Evolutionary conservation across 2,329 filamentous ascomycete species (phyloP), one percentile per base, ranked within the genome.

Genomic region (Didymella sp.): DNA sequence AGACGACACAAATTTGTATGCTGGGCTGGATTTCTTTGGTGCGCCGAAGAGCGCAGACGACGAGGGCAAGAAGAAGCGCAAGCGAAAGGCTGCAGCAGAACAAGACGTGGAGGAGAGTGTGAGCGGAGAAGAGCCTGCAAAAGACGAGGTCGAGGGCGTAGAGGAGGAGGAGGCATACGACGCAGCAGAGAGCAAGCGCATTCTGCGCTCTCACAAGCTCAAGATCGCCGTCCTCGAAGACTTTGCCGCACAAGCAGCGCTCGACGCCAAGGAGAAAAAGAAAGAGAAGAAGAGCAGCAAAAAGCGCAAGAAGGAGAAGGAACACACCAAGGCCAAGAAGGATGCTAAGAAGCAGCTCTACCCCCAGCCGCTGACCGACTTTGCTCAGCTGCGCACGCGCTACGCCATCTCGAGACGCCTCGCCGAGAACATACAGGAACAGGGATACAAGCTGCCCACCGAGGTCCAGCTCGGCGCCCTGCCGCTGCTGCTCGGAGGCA

Each of bases 381-480:
- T 99, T 72, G 79, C 81, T 38, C 87, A 95, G 68, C 79, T 99
- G 56, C 84, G 86, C 33, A 80, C 82, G 28, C 81, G 81, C 41
- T 96, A 94, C 77, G 84, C 83, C n/a, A 86, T 97, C 38, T 89
- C 91, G 4, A 81, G 84, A 37, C 84, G 87, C 38, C 77, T 99
- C 41, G 86, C 87, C 2, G 86, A 89, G 58, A 99, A 99, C 70
- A 81, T 99, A 27, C 81, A 85, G 13, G 83, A 85, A n/a, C 91
- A 98, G 77, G 92, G 90, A 11, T 99, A 96, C 73, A 86, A 84
- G 31, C 81, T 92, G 54, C 95, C 95, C 12, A 99, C 95, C 0
- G 94, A 98, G 77, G 93, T 99, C 12, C 95, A 99, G 74, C 85
- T 98, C 76, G 93, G 86, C 3, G 89, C 88, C 68, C 77, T 99